Conservation (phyloP, 2,329 filamentous ascomycete genomes). For the Colletotrichum sp. region DNA sequence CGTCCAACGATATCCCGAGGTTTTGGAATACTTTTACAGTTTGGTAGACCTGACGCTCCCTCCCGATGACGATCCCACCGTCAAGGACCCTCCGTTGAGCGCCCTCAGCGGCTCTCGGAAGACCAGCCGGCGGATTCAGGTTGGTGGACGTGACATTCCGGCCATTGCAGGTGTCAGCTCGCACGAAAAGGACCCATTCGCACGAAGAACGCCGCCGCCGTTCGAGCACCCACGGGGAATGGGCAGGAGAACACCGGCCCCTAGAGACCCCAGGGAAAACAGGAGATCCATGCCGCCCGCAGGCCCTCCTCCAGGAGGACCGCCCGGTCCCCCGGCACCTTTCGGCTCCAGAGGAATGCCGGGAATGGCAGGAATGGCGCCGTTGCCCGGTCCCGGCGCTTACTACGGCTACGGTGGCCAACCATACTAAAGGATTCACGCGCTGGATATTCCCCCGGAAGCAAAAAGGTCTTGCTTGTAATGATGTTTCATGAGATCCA, state of each 20-base stretch:
- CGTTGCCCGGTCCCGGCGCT: not conserved
- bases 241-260: constrained; percentile 44
- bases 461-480: not conserved
- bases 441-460: not conserved
- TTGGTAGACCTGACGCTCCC: constrained; percentile 72
- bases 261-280: constrained; percentile 25
- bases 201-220: constrained; percentile 41
- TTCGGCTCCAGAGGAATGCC: not conserved
- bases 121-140: constrained; percentile 36
- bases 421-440: not conserved
- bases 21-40: constrained; percentile 81
- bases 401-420: constrained; percentile 11
- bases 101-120: constrained; percentile 56
- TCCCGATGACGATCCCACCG: constrained; percentile 61
- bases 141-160: constrained; percentile 25
- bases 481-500: constrained; percentile 12
- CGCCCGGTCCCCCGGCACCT: not conserved
- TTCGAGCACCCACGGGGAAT: constrained; percentile 21
- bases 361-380: not conserved
- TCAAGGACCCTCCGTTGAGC: constrained; percentile 65
- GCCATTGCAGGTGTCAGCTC: constrained; percentile 41
- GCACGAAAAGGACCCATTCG: constrained; percentile 34
- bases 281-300: constrained; percentile 15
- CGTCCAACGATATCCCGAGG: constrained; percentile 78
- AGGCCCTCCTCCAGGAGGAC: not conserved